A percentile compares a stretch with the other conserved stretches of the same genome.
These are phyloP conservation scores for Cytospora paraplurivora DNA, from an alignment of 2,329 filamentous ascomycete genomes.

Conservation along the genomic window DNA sequence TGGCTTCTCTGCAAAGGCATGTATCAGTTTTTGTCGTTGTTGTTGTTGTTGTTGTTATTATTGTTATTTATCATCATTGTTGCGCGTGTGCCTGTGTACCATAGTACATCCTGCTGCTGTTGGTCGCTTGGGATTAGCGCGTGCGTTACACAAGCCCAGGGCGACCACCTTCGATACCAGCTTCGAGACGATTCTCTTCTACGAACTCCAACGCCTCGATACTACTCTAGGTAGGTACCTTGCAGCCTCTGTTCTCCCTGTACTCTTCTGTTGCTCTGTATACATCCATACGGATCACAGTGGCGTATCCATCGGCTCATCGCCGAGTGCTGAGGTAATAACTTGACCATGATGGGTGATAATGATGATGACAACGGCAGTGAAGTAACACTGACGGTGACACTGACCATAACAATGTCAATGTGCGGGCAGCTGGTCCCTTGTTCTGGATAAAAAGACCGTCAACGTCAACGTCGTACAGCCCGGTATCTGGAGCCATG, in stretches of 20 bases:
- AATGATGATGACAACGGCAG: no score
- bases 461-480: conserved; percentile 12
- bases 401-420: neutral
- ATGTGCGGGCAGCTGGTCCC: neutral
- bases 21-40: no score
- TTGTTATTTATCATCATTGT: neutral
- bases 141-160: conserved; percentile 18
- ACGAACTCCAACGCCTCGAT: neutral
- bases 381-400: neutral
- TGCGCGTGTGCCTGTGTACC: neutral
- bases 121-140: conserved; percentile 11
- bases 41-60: no score
- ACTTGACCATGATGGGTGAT: no score
- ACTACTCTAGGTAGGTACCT: conserved; percentile 7
- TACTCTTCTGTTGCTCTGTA: no score
- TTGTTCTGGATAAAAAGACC: neutral
- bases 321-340: no score
- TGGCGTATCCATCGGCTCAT: no score
- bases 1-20: neutral
- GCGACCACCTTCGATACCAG: neutral
- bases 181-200: neutral
- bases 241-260: conserved; percentile 11
- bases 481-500: conserved; percentile 20
- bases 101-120: neutral
- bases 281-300: neutral